These are phyloP conservation scores for Diaporthe aspalathi DNA, from an alignment of 2,329 filamentous ascomycete species.

Conservation along the genomic window DNA sequence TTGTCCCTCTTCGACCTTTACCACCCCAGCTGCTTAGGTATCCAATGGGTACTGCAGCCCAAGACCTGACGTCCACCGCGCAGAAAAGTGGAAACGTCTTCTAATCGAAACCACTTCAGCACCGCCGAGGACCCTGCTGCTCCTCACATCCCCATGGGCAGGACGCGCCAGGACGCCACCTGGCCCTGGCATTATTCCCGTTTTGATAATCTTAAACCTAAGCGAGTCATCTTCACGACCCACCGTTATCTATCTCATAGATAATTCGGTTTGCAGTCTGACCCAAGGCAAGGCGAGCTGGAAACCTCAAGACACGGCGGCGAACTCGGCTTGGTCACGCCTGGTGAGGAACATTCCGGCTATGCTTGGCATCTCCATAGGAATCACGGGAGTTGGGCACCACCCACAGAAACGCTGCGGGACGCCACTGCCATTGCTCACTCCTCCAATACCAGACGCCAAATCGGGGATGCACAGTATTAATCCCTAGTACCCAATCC, in stretches of 20 bases:
- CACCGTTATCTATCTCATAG: slow-evolving; percentile 35
- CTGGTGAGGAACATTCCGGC: neutral
- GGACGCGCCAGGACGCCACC: slow-evolving; percentile 1
- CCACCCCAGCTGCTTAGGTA: slow-evolving; percentile 20
- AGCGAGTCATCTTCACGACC: slow-evolving; percentile 1
- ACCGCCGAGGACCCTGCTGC: slow-evolving; percentile 1
- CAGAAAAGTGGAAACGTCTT: slow-evolving; percentile 26
- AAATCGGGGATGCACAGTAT: too few relatives aligned
- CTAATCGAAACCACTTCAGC: slow-evolving; percentile 27
- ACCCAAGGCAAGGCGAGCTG: neutral
- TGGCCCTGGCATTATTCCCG: slow-evolving; percentile 14
- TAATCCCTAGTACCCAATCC: too few relatives aligned
- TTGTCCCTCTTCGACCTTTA: neutral
- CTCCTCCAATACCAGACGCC: too few relatives aligned
- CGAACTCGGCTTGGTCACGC: neutral
- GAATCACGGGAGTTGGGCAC: too few relatives aligned
- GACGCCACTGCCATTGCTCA: too few relatives aligned
- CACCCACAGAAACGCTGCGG: too few relatives aligned
- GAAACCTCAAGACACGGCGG: neutral
- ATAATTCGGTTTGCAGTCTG: slow-evolving; percentile 33
- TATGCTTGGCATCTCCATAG: neutral
- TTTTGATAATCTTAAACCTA: slow-evolving; percentile 33
- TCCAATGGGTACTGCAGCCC: slow-evolving; percentile 9
- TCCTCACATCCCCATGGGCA: slow-evolving; percentile 32
- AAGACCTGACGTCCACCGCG: slow-evolving; percentile 1